Evolutionary conservation across 176 grass and related monocot species (phyloP), one percentile per base, ranked within the genome.

Genomic region (Typha latifolia): DNA sequence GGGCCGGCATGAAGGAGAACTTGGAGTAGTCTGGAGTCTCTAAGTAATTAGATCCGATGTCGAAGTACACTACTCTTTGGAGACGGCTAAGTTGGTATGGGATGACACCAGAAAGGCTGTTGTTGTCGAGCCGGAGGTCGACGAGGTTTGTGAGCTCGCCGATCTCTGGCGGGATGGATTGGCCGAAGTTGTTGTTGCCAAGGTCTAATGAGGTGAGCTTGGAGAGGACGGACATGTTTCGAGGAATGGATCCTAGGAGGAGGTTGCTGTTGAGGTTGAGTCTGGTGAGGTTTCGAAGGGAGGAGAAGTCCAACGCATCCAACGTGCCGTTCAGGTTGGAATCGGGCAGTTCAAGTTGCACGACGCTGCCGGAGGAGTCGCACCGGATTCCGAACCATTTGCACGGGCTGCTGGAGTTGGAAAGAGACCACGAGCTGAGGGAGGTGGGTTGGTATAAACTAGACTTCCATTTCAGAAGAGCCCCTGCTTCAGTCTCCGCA

Each of bases 261-360:
- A 62, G 20, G 68, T 96, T 96, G 75, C 5, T 50, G 62, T 77
- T 91, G 70, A 96, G 91, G 70, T 96, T 70, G 68, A 96, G 84
- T 12, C 3, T 47, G 26, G 14, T 51, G 57, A 96, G 79, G 64
- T 66, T 61, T 2, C 65, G 68, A 57, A 96, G 47, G 2, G 80
- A 68, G 48, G 71, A 13, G 53, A 96, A 84, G 22, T 88, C 70
- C n/a, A 96, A 51, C 4, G 70, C 73, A 32, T 70, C 71, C 50
- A 96, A 83, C 51, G 82, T 77, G 68, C 91, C 91, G 27, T 69
- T 57, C 23, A 96, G 77, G 14, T 56, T 67, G 14, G 87, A 50
- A 31, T 32, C 66, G 16, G 73, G 59, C 32, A 88, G 69, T 72
- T 62, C 52, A 5, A 96, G 61, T 62, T 70, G 65, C 32, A 87